Evolutionary conservation across 2,329 filamentous ascomycete genomes (phyloP).

Genomic region (Aspergillus piperis): DNA sequence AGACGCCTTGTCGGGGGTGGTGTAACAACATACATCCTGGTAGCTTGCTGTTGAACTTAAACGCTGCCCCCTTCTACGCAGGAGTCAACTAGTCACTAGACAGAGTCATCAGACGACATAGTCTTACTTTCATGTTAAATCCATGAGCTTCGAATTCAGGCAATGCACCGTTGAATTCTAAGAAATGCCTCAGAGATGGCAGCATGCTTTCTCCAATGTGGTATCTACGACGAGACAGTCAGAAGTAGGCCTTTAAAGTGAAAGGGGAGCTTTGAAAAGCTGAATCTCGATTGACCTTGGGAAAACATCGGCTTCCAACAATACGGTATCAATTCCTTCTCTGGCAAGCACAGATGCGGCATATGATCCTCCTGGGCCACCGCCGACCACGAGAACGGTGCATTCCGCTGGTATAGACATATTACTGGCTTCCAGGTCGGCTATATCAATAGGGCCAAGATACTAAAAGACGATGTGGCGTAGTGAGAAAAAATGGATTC

Average conservation of each 20-base stretch:
- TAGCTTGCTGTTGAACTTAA: no score
- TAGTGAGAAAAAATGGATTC: no score
- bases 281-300: slow-evolving; percentile 26
- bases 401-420: slow-evolving; percentile 11
- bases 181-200: slow-evolving; percentile 44
- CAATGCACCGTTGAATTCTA: slow-evolving; percentile 48
- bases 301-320: slow-evolving; percentile 49
- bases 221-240: slow-evolving; percentile 18
- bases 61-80: no score
- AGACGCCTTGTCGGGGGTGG: no score
- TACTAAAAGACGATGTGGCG: no score
- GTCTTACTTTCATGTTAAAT: slow-evolving; percentile 43
- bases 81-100: no score
- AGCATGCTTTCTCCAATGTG: slow-evolving; percentile 43
- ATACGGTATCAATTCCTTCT: slow-evolving; percentile 48
- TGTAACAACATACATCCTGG: no score
- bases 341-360: slow-evolving; percentile 46
- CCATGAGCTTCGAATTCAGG: slow-evolving; percentile 43
- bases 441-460: no score
- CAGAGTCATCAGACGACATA: no score
- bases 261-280: no score
- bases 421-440: no score
- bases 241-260: slow-evolving; percentile 17
- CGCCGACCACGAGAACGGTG: slow-evolving; percentile 48
- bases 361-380: slow-evolving; percentile 52